Evolutionary conservation across 768 basidiomycete genomes (phyloP), one percentile per base, ranked within the genome.

Genomic region (Phaffia australis): DNA sequence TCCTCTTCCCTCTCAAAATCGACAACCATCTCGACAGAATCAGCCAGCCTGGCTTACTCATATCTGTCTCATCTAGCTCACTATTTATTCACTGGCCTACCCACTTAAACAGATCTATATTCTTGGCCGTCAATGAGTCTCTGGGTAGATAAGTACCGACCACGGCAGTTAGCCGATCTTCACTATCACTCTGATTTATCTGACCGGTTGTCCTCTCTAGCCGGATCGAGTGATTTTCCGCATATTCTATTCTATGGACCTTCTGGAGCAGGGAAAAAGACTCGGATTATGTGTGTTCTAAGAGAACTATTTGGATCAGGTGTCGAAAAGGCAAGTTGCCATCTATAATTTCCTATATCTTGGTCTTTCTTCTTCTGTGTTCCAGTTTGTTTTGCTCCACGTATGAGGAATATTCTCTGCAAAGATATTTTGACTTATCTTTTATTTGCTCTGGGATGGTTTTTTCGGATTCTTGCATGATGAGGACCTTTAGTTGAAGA

Each of bases 181-280:
- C 86, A 92, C 73, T 97, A 99, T 76, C 94, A 98, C 74, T 75
- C 80, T 46, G 82, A 81, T 51, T 84, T 99, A 42, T 89, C 92
- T 23, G 80, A 81, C 27, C 83, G 94, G 29, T 79, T 97, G 42
- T 82, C 81, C 68, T 21, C 49, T 1, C 73, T 91, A 89, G 86
- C 93, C 0, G 82, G 84, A 0, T 86, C 89, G 0, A 89, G 89
- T 0, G 93, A 98, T 79, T 97, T 99, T 74, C 94, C 94, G 9
- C 94, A 99, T 75, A 85, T 95, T 79, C 83, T 99, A 1, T 94
- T 98, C 79, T 99, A 97, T 73, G 94, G 94, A 0, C 94, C 94
- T 11, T 89, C 89, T 4, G 94, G 94, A 25, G 91, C 94, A 18
- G 94, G 94, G 19, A 98, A 98, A 81, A 99, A 99, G 82, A 98